phyloP scores from a whole-genome alignment of 1,284 basidiomycete species.

The Microbotryomycetes sp. region DNA sequence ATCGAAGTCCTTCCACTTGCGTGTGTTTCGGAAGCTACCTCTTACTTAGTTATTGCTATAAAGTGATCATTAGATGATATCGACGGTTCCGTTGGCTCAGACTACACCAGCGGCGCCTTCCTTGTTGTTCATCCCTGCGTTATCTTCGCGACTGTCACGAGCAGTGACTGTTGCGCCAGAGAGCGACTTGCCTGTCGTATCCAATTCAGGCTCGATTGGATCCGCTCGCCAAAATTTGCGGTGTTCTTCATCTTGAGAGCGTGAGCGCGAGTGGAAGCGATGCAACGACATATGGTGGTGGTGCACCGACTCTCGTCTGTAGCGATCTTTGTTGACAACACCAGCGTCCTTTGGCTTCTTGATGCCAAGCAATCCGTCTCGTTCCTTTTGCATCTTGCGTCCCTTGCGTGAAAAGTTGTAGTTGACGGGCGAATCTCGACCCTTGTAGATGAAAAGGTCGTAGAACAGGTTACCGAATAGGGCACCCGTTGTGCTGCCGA shows the following conservation, averaged over 20 bases:
- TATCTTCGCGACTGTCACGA: background rate
- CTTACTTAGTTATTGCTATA: no score
- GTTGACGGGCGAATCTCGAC: conserved; percentile 35
- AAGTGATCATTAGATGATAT: no score
- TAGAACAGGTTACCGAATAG: conserved; percentile 40
- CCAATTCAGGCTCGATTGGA: background rate
- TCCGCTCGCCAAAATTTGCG: background rate
- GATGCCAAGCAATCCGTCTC: background rate
- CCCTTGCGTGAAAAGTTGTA: background rate
- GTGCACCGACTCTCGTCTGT: background rate
- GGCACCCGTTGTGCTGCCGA: conserved; percentile 38
- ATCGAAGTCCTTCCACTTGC: no score
- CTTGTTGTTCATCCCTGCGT: background rate
- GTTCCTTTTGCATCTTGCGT: background rate
- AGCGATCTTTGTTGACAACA: background rate
- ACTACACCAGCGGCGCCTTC: background rate
- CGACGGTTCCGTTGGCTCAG: no score
- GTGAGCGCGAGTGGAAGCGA: background rate
- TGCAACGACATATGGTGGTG: background rate
- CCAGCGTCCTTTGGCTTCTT: background rate
- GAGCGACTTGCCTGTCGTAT: background rate
- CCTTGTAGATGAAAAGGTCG: conserved; percentile 42
- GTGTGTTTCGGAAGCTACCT: no score
- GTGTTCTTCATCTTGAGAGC: background rate
- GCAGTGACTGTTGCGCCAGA: background rate